phyloP scores from a whole-genome alignment of 202 grass and related monocot species.

The Schoenoplectus tabernaemontani region DNA sequence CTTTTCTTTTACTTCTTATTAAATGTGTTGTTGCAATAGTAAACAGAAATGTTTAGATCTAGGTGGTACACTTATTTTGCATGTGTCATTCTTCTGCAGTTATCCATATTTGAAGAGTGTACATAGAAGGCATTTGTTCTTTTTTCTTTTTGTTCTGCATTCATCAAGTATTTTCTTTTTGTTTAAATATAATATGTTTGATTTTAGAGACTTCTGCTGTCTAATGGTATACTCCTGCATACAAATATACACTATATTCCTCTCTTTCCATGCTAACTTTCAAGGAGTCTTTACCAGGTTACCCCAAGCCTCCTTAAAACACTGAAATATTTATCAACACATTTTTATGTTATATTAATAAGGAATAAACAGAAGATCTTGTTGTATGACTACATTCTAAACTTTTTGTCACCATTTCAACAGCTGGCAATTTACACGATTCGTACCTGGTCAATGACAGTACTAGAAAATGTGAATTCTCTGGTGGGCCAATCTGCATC shows the following conservation, averaged over 20 bases:
- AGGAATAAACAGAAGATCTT: not conserved
- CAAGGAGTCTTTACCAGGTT: not conserved
- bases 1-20: not conserved
- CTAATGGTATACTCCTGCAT: not conserved
- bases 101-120: not conserved
- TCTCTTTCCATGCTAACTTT: not conserved
- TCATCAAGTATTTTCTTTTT: not conserved
- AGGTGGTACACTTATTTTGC: not conserved
- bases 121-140: too few species aligned
- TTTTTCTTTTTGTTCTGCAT: not conserved
- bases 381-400: not conserved
- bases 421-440: slow-evolving; percentile 93
- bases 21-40: not conserved
- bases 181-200: not conserved
- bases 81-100: not conserved
- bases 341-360: not conserved
- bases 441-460: slow-evolving; percentile 91
- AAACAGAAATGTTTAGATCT: slow-evolving; percentile 1
- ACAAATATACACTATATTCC: not conserved
- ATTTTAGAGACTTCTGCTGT: not conserved
- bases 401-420: not conserved
- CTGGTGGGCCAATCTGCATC: slow-evolving; percentile 82
- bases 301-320: too few species aligned
- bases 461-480: slow-evolving; percentile 95
- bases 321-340: not conserved